Evolutionary conservation across 2,329 filamentous ascomycete genomes (phyloP).

Genomic region (Colletotrichum cereale): DNA sequence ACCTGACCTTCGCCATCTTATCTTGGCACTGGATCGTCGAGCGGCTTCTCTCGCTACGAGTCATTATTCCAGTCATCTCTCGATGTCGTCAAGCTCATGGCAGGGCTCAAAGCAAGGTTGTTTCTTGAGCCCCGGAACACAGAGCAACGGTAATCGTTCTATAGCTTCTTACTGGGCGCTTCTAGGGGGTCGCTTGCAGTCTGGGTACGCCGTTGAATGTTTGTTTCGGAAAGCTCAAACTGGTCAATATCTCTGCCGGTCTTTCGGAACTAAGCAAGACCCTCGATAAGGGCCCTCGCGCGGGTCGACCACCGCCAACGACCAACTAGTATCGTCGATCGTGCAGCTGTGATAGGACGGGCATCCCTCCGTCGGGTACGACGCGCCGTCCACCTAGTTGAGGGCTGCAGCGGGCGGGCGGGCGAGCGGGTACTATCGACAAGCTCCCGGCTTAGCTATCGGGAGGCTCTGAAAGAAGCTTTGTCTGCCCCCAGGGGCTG

Average conservation of each 20-base stretch:
- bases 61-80: no score
- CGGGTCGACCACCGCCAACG: not conserved
- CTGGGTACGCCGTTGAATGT: conserved; percentile 27
- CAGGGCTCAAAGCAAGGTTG: conserved; percentile 16
- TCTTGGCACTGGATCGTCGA: conserved; percentile 8
- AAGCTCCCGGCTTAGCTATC: conserved; percentile 3
- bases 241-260: not conserved
- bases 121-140: not conserved
- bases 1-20: not conserved
- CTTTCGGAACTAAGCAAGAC: not conserved
- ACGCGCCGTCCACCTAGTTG: not conserved
- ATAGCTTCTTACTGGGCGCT: not conserved
- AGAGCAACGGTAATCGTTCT: not conserved
- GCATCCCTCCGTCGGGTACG: not conserved
- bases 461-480: not conserved
- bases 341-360: not conserved
- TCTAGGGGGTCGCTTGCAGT: not conserved
- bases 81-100: conserved; percentile 4
- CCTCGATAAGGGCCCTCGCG: not conserved
- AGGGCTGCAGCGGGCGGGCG: not conserved
- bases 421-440: not conserved
- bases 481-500: not conserved
- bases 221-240: conserved; percentile 23
- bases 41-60: not conserved
- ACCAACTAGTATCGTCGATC: not conserved